Evolutionary conservation across 257 asterid genomes (phyloP).

Genomic region (Solanum pennellii): DNA sequence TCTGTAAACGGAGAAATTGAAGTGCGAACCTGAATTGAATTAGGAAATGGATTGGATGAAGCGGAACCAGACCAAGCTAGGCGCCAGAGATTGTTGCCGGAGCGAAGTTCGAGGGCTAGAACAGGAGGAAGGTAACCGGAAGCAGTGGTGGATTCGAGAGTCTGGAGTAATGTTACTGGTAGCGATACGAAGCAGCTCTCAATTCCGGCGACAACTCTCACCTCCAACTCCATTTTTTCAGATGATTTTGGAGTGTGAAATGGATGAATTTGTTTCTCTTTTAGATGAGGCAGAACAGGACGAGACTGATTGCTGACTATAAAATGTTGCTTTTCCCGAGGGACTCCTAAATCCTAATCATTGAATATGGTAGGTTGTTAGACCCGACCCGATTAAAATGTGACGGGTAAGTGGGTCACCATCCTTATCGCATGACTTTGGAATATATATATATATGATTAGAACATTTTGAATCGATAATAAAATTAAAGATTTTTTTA

Average conservation of each 20-base stretch:
- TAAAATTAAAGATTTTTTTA: no score
- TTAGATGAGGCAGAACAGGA: background rate
- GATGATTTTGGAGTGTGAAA: background rate
- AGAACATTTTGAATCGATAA: no score
- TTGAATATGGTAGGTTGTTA: background rate
- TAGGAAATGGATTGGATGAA: conserved; percentile 52
- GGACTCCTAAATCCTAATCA: background rate
- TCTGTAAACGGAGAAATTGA: background rate
- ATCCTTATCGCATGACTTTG: background rate
- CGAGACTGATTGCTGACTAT: background rate
- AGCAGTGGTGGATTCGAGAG: conserved; percentile 46
- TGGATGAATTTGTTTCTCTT: background rate
- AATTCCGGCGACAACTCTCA: conserved; percentile 57
- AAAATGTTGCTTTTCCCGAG: background rate
- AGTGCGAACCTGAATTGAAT: conserved; percentile 63
- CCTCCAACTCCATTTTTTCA: conserved; percentile 67
- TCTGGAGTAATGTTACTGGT: conserved; percentile 67
- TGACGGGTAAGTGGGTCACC: background rate
- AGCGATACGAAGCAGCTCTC: conserved; percentile 79
- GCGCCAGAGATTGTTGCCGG: conserved; percentile 41
- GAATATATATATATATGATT: background rate
- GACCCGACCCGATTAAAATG: background rate
- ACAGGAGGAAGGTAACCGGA: conserved; percentile 76
- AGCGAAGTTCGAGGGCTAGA: conserved; percentile 70
- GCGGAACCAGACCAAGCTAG: conserved; percentile 94